Evolutionary conservation across 176 grass and related monocot species (phyloP).

Genomic region (Hordeum marinum): DNA sequence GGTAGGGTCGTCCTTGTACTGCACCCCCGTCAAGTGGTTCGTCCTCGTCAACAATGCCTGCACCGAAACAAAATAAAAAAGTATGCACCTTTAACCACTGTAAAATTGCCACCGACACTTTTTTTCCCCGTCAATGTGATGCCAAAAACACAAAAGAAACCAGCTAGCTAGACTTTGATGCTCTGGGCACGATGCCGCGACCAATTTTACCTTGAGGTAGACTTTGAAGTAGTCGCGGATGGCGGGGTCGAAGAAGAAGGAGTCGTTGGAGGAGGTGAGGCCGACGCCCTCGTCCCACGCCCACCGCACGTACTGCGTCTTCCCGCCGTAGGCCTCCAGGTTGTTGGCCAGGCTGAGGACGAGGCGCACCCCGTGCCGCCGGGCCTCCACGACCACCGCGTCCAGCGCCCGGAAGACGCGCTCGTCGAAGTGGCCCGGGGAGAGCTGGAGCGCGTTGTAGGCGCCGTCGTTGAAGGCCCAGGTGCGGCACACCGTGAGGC

Average conservation of each 20-base stretch:
- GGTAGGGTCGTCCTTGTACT: constrained; percentile 88
- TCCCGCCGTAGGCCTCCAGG: constrained; percentile 86
- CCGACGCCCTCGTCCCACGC: constrained; percentile 92
- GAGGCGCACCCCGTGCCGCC: constrained; percentile 57
- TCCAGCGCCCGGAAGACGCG: constrained; percentile 85
- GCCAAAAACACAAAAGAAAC: not conserved
- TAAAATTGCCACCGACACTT: constrained; percentile 32
- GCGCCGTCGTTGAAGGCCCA: constrained; percentile 95
- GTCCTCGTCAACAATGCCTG: constrained; percentile 87
- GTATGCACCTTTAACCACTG: not conserved
- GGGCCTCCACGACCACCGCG: constrained; percentile 70
- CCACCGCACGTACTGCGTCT: constrained; percentile 96
- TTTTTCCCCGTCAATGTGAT: not conserved
- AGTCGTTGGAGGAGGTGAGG: constrained; percentile 82
- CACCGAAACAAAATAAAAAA: not conserved
- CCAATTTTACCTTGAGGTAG: constrained; percentile 66
- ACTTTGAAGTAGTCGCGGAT: constrained; percentile 92
- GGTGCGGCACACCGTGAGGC: constrained; percentile 93
- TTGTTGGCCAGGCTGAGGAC: constrained; percentile 84
- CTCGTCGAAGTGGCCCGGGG: constrained; percentile 78
- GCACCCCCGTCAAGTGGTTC: constrained; percentile 86
- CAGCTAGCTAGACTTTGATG: not conserved
- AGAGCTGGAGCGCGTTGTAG: constrained; percentile 88
- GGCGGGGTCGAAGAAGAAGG: constrained; percentile 89
- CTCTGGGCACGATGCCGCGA: not conserved